These are phyloP conservation scores for Solanum chacoense DNA, from an alignment of 305 asterid genomes.

Conservation along the genomic window DNA sequence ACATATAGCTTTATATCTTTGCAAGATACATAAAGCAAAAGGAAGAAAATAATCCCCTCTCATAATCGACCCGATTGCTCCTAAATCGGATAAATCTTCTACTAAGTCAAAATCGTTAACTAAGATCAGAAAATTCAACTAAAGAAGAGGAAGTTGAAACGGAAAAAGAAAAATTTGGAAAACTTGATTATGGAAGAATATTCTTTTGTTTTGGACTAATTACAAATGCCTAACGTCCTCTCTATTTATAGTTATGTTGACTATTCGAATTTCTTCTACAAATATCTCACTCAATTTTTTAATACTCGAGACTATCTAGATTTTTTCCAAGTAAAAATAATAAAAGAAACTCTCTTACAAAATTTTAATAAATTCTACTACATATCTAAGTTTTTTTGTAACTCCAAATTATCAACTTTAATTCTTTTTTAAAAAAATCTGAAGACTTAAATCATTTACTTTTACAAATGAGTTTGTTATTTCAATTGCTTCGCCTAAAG, in stretches of 20 bases:
- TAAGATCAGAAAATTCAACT: no score
- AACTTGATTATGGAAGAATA: background rate
- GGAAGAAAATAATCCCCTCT: background rate
- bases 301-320: background rate
- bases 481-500: background rate
- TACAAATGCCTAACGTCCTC: no score
- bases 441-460: background rate
- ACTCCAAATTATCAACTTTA: background rate
- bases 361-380: background rate
- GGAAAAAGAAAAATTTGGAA: background rate
- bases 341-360: no score
- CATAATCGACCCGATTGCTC: background rate
- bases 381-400: background rate
- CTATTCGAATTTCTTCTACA: no score
- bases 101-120: no score
- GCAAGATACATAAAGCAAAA: background rate
- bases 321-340: background rate
- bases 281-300: background rate
- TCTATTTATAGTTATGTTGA: no score
- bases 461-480: background rate
- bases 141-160: no score
- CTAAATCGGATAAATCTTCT: no score
- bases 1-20: background rate
- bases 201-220: background rate
- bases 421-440: no score